Conservation (phyloP, 306 rosid genomes). For the Hippophae rhamnoides region DNA sequence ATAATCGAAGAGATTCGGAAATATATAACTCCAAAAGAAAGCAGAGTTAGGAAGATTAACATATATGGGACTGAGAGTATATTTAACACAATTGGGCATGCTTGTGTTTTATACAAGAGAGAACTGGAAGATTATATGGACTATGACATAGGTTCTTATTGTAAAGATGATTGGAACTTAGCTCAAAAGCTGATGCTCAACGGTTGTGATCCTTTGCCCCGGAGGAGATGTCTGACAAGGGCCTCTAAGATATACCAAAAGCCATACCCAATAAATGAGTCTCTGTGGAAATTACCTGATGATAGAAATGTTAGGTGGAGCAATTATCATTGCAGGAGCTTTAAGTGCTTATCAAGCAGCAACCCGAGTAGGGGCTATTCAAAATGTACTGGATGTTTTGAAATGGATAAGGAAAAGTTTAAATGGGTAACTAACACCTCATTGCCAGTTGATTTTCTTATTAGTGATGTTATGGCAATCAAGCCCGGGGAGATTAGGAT, state of each 20-base stretch:
- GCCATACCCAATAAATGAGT: slow-evolving; percentile 69
- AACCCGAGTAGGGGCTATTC: slow-evolving; percentile 61
- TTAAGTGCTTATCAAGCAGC: slow-evolving; percentile 61
- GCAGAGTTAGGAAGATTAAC: slow-evolving; percentile 45
- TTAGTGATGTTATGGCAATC: slow-evolving; percentile 39
- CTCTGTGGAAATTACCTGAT: slow-evolving; percentile 71
- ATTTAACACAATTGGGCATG: slow-evolving; percentile 81
- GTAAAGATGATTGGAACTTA: slow-evolving; percentile 85
- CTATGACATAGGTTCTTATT: slow-evolving; percentile 85
- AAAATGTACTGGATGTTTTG: slow-evolving; percentile 77
- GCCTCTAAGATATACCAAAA: slow-evolving; percentile 68
- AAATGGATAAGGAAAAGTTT: slow-evolving; percentile 78
- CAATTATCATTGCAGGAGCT: slow-evolving; percentile 69
- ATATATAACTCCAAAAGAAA: slow-evolving; percentile 82
- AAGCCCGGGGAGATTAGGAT: slow-evolving; percentile 64
- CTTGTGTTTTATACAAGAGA: slow-evolving; percentile 59
- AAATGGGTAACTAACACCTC: slow-evolving; percentile 68
- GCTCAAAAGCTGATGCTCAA: slow-evolving; percentile 81
- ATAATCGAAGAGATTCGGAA: slow-evolving; percentile 75
- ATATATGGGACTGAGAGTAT: slow-evolving; percentile 51
- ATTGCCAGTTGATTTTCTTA: slow-evolving; percentile 37
- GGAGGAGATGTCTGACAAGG: slow-evolving; percentile 74
- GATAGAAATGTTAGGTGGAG: slow-evolving; percentile 83
- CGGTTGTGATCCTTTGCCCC: slow-evolving; percentile 91
- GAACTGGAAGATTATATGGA: slow-evolving; percentile 77